Base-by-base conservation (phyloP, 495 filamentous ascomycete species). In the Ascobolus immersus region DNA sequence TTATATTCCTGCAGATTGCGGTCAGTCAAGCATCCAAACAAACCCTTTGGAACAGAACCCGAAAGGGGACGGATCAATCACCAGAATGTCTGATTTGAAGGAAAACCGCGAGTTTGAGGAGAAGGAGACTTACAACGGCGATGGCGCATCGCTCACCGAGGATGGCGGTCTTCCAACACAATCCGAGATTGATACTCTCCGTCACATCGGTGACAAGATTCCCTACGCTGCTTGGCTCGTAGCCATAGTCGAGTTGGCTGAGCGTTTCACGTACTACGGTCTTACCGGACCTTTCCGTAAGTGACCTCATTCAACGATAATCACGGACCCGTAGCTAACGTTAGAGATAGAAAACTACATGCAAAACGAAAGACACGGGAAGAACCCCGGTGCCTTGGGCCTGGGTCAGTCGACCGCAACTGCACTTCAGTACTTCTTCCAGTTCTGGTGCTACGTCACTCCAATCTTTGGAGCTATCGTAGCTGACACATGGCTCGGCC, bases 371-470 rank as follows among this genome's bases (percentile, higher is more conserved):
- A 37, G 41, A 28, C 25, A 42, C 11, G 39, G 38, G 21, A 38
- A 36, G n/a, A 26, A 36, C 4, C 54, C 55, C 14, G 54, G 56
- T 21, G 52, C 52, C 8, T 37, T 60, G 17, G 55, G 54, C 3
- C 42, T 58, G 12, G 56, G 57, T 9, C 56, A 60, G 32, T 46
- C 48, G 0, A 52, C 41, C 11, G 57, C 64, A 28, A 65, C 65
- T n/a, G 67, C 61, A 14, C 50, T 77, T 6, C 36, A 44, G 13
- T 49, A 49, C 22, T 49, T 49, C 35, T 49, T 49, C 28, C 35
- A 44, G 32, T 47, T 48, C 17, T 47, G 44, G 46, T 48, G 44
- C 10, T 56, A 55, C 43, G 41, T 45, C 6, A 52, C 52, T 19
- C 52, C 53, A 6, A 40, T 56, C 12, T 28, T 55, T 11, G 52